Percentiles rank a stretch among this genome's conserved stretches.
Conservation (phyloP, 768 basidiomycete species). For the Lentinula sp. region DNA sequence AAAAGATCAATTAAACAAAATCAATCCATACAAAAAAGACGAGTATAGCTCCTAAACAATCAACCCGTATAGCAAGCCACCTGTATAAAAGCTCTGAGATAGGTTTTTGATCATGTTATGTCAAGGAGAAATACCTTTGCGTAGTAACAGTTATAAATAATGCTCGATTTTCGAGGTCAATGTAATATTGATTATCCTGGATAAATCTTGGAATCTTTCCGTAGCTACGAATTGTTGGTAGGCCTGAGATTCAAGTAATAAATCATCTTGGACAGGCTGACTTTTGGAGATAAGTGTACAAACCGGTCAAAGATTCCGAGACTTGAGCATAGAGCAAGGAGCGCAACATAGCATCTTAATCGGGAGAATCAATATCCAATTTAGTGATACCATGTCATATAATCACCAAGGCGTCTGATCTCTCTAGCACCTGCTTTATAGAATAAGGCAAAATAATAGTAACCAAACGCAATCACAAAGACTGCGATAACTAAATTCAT, state of each 20-base stretch:
- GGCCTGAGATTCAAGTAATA: slow-evolving; percentile 21
- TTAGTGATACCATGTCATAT: no score
- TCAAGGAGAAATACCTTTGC: slow-evolving; percentile 38
- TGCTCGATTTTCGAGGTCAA: slow-evolving; percentile 73
- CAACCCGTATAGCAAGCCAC: slow-evolving; percentile 70
- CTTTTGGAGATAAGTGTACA: not conserved
- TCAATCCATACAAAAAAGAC: slow-evolving; percentile 36
- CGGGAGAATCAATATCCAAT: not conserved
- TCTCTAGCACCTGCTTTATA: slow-evolving; percentile 71
- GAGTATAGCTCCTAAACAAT: slow-evolving; percentile 58
- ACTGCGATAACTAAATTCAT: slow-evolving; percentile 42
- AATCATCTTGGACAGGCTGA: no score
- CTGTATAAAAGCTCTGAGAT: slow-evolving; percentile 19
- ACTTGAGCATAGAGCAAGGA: slow-evolving; percentile 75
- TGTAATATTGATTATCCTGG: slow-evolving; percentile 54
- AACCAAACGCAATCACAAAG: slow-evolving; percentile 47
- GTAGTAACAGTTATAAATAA: slow-evolving; percentile 61
- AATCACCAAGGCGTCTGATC: slow-evolving; percentile 43
- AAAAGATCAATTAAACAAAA: not conserved
- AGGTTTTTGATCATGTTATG: not conserved
- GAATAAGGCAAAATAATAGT: slow-evolving; percentile 59
- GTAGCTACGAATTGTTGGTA: slow-evolving; percentile 70
- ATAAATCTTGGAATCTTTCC: slow-evolving; percentile 59
- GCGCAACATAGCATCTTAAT: slow-evolving; percentile 58
- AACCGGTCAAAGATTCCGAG: slow-evolving; percentile 64